Percentiles rank a stretch among this genome's conserved stretches.
Conservation (phyloP, 768 basidiomycete genomes). For the Phanerochaete carnosa region DNA sequence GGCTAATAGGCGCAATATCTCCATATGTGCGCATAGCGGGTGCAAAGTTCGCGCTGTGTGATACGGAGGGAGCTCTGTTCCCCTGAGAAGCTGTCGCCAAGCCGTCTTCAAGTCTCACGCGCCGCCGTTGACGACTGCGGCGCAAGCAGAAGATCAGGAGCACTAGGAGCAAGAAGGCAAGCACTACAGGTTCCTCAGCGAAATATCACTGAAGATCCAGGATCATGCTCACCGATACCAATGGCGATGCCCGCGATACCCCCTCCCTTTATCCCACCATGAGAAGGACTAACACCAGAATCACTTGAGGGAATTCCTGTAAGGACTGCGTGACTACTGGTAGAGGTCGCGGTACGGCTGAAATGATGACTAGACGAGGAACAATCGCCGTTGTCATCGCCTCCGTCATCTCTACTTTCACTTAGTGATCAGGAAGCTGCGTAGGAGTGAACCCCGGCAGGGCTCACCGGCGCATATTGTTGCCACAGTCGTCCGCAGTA, state of each 20-base stretch:
- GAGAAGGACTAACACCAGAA: background rate
- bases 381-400: slow-evolving; percentile 8
- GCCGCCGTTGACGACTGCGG: background rate
- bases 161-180: slow-evolving; percentile 10
- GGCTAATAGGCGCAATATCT: background rate
- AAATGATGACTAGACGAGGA: background rate
- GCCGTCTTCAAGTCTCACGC: background rate
- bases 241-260: slow-evolving; percentile 24
- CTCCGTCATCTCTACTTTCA: slow-evolving; percentile 12
- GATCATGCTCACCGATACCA: slow-evolving; percentile 19
- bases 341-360: slow-evolving; percentile 5
- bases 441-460: background rate
- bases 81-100: background rate
- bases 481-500: background rate
- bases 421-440: background rate
- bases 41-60: background rate
- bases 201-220: background rate
- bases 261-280: background rate
- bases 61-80: background rate
- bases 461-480: slow-evolving; percentile 4
- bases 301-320: background rate
- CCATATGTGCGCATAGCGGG: background rate
- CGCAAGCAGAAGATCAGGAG: slow-evolving; percentile 11
- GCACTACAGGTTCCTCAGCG: background rate
- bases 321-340: background rate